Base-by-base conservation (phyloP, 140 eudicot genomes). In the Senecio squalidus region DNA sequence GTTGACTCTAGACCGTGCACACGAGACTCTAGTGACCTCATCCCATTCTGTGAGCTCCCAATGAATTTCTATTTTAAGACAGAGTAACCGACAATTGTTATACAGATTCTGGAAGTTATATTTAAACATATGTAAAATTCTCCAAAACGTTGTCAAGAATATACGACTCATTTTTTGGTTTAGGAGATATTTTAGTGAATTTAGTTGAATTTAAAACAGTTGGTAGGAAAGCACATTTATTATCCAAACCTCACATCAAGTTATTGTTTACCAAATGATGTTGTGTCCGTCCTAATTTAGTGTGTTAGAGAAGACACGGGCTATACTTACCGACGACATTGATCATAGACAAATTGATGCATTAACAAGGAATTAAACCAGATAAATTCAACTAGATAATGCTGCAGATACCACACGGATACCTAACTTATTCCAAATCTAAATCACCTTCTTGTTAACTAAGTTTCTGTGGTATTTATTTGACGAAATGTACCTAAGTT, bases 1-100 rank as follows among this genome's bases (percentile, higher is more conserved):
- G 96, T 84, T 53, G 77, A 71, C 76, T 91, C 98, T 55, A 90
- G 71, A 58, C 90, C 90, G 28, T 72, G 89, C 14, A 90, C 98
- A 64, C 96, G 92, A 58, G 94, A 64, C 72, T 92, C 98, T 52
- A 92, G 74, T 46, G 86, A 76, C 9, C 63, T 81, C 88, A 92
- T 84, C 44, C 95, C 95, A 6, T 55, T 78, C 57, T 82, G 80
- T 22, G 98, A 92, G 74, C 78, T 84, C 59, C 92, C 95, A 5
- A 92, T 87, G 30, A 72, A 92, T 68, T 74, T 76, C 98, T 92
- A 33, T 49, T 59, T 38, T 44, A 60, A 27, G 34, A 13, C 20
- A 18, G 22, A 41, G 23, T 26, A 25, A 36, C 5, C 34, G 10
- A 49, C 41, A 44, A 16, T 1, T 39, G 28, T 60, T 13, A 77